Percentiles rank a stretch among this genome's conserved stretches.
Conservation (phyloP, 2,329 filamentous ascomycete genomes). For the Diaporthe sp. region DNA sequence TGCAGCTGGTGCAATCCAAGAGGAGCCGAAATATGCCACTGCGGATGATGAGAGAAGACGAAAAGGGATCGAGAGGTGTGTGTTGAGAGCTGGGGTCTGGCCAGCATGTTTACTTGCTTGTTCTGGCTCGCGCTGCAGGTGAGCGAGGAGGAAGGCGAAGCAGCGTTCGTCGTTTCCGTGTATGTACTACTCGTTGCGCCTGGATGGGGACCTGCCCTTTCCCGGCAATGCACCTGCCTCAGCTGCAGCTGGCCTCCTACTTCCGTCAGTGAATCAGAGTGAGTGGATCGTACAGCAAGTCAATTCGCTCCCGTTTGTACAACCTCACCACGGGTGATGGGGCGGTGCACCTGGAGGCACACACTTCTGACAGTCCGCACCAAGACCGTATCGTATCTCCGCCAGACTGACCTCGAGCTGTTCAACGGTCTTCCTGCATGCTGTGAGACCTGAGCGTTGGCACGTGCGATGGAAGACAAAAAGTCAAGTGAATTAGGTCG, state of each 20-base stretch:
- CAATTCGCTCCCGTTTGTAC: slow-evolving; percentile 1
- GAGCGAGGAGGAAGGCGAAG: background rate
- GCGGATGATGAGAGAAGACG: slow-evolving; percentile 2
- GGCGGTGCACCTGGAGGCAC: slow-evolving; percentile 25
- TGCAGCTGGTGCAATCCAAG: slow-evolving; percentile 34
- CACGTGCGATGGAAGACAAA: slow-evolving; percentile 20
- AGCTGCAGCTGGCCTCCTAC: background rate
- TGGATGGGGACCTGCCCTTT: background rate
- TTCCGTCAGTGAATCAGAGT: background rate
- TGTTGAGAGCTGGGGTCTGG: background rate
- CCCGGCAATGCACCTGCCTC: slow-evolving; percentile 16
- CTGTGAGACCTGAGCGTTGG: slow-evolving; percentile 33
- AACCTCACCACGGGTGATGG: slow-evolving; percentile 16
- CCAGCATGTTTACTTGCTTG: slow-evolving; percentile 19
- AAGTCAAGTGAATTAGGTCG: slow-evolving; percentile 31
- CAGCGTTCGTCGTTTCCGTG: slow-evolving; percentile 35
- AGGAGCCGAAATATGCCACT: slow-evolving; percentile 27
- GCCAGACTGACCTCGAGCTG: slow-evolving; percentile 17
- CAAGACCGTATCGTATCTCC: slow-evolving; percentile 3
- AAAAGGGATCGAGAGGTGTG: slow-evolving; percentile 11
- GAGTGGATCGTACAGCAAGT: slow-evolving; percentile 1
- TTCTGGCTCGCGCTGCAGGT: background rate
- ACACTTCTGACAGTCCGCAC: slow-evolving; percentile 21
- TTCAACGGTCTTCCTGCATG: slow-evolving; percentile 21
- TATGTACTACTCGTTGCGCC: background rate